A percentile compares a stretch with the other conserved stretches of the same genome.
Evolutionary conservation across 306 rosid species (phyloP).

Genomic region (Fragaria vesca): DNA sequence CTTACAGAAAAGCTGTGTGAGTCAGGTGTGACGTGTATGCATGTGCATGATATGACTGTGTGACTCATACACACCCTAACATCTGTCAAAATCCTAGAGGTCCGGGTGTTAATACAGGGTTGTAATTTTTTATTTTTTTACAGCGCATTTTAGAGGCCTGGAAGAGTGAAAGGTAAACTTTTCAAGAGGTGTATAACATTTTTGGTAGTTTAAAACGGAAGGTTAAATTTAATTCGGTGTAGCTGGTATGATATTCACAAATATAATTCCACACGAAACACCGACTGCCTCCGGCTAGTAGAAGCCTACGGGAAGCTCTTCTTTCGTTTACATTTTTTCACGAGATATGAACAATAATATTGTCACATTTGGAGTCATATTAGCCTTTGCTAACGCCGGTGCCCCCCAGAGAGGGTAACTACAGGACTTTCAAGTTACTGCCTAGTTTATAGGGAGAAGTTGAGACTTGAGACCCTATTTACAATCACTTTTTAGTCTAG

Average conservation of each 20-base stretch:
- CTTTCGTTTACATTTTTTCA: neutral
- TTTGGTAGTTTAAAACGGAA: no score
- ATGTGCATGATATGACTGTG: neutral
- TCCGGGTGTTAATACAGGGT: neutral
- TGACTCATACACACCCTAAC: neutral
- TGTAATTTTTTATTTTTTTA: no score
- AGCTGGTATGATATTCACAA: no score
- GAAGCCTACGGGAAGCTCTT: no score
- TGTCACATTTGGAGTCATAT: neutral
- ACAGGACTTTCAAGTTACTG: neutral
- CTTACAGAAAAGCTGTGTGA: neutral
- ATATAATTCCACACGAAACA: no score
- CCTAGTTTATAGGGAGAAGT: conserved; percentile 3
- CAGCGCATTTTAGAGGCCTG: no score
- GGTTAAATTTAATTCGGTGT: no score
- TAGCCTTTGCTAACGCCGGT: neutral
- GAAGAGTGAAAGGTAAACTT: no score
- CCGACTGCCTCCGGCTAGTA: no score
- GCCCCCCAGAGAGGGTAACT: neutral
- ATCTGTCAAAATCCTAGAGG: neutral
- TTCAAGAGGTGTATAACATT: no score
- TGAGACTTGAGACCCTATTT: neutral
- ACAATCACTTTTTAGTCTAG: neutral
- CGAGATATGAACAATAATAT: neutral
- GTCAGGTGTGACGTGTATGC: neutral